Percentiles rank a stretch among this genome's conserved stretches.
Conservation (phyloP, 345 rosid genomes). For the Syzygium grande region DNA sequence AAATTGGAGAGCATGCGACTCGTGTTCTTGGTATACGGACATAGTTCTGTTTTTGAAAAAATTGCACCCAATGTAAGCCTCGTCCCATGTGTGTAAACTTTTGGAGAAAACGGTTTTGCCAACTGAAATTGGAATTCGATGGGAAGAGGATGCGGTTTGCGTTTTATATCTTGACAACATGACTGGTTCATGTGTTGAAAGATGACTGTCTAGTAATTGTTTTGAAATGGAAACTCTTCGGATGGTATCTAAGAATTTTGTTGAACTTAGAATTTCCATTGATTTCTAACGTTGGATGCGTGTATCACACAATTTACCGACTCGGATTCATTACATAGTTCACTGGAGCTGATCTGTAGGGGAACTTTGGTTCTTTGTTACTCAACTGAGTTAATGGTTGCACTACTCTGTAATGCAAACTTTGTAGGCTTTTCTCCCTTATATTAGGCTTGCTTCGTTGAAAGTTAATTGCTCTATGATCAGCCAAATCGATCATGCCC, state of each 20-base stretch:
- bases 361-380: not conserved
- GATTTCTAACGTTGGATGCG: not conserved
- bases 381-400: not conserved
- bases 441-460: constrained; percentile 6
- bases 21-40: not conserved
- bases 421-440: not conserved
- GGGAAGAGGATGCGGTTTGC: not conserved
- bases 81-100: not conserved
- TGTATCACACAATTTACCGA: not conserved
- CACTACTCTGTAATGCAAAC: not conserved
- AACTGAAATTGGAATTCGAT: not conserved
- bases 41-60: not conserved
- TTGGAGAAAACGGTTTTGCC: not conserved
- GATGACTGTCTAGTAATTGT: not conserved
- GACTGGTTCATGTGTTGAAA: not conserved
- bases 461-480: not conserved
- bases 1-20: too few relatives aligned
- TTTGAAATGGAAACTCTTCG: not conserved
- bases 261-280: not conserved
- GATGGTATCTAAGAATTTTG: not conserved
- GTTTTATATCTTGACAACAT: not conserved
- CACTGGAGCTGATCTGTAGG: not conserved
- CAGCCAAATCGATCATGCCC: constrained; percentile 36
- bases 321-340: not conserved
- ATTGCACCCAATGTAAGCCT: not conserved